These are phyloP conservation scores for Neoscytalidium dimidiatum DNA, from an alignment of 2,329 filamentous ascomycete genomes.

Conservation along the genomic window DNA sequence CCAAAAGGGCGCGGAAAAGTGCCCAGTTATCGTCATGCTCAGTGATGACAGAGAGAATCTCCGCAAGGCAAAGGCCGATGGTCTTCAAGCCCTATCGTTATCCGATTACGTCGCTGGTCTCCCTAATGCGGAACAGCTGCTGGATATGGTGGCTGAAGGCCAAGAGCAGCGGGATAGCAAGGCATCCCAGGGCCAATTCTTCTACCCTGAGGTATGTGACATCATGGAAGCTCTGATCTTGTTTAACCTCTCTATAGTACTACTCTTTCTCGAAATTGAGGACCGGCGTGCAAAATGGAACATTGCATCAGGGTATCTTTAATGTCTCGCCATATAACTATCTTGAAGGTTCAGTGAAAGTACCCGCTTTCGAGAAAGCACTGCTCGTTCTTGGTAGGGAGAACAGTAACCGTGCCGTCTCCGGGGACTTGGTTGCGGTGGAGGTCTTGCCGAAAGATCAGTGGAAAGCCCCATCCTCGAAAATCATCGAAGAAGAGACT, in stretches of 20 bases:
- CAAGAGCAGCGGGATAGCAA: constrained; percentile 67
- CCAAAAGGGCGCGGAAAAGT: constrained; percentile 46
- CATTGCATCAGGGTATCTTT: constrained; percentile 91
- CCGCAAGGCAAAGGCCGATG: constrained; percentile 75
- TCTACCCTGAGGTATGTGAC: constrained; percentile 70
- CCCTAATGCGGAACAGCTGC: constrained; percentile 78
- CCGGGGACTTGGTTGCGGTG: constrained; percentile 89
- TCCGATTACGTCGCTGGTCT: constrained; percentile 79
- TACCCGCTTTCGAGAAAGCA: constrained; percentile 85
- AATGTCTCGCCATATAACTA: constrained; percentile 99
- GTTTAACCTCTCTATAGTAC: constrained; percentile 51
- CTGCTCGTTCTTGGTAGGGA: constrained; percentile 88
- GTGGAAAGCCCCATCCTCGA: constrained; percentile 94
- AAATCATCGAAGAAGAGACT: constrained; percentile 91
- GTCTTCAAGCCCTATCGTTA: constrained; percentile 66
- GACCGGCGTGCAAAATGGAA: constrained; percentile 86
- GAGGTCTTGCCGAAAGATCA: constrained; percentile 92
- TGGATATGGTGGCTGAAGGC: constrained; percentile 90
- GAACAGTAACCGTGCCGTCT: constrained; percentile 92
- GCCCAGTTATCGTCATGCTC: constrained; percentile 85
- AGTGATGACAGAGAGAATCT: constrained; percentile 91
- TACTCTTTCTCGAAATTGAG: constrained; percentile 88
- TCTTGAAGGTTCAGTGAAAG: constrained; percentile 87
- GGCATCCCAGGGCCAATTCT: constrained; percentile 67
- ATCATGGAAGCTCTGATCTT: too few species aligned